These are phyloP conservation scores for Starmera caribaea DNA, from an alignment of 805 yeast species.

Conservation along the genomic window DNA sequence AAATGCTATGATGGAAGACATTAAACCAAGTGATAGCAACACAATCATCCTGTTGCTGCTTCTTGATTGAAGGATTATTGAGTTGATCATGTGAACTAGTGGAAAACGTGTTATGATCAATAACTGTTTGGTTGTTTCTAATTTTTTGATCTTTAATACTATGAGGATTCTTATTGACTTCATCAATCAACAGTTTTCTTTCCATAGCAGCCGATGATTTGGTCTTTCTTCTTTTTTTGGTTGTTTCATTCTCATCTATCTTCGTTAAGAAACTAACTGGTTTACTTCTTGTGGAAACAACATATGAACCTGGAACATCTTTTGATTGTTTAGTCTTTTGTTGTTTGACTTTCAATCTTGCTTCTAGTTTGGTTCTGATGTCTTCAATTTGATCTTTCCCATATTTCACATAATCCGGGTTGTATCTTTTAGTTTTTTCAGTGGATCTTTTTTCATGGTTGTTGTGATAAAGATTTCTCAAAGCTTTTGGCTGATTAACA, in stretches of 20 bases:
- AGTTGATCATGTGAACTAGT: neutral
- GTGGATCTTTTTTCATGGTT: neutral
- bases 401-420: conserved; percentile 1
- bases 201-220: too few species aligned
- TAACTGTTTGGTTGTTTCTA: too few species aligned
- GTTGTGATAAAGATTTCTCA: neutral
- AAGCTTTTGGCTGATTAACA: neutral
- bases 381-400: conserved; percentile 6
- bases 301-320: conserved; percentile 2
- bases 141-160: too few species aligned
- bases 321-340: conserved; percentile 8
- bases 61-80: neutral
- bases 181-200: too few species aligned
- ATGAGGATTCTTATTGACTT: too few species aligned
- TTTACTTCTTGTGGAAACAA: conserved; percentile 3
- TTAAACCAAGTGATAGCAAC: conserved; percentile 43
- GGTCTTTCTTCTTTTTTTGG: neutral
- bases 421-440: too few species aligned
- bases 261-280: too few species aligned
- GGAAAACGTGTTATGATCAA: neutral
- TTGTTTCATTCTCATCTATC: neutral
- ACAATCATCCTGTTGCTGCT: conserved; percentile 22
- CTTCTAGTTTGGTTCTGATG: conserved; percentile 8
- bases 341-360: conserved; percentile 11
- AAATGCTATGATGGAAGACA: conserved; percentile 39